Evolutionary conservation across 345 rosid genomes (phyloP).

Genomic region (Rhizophora apiculata): DNA sequence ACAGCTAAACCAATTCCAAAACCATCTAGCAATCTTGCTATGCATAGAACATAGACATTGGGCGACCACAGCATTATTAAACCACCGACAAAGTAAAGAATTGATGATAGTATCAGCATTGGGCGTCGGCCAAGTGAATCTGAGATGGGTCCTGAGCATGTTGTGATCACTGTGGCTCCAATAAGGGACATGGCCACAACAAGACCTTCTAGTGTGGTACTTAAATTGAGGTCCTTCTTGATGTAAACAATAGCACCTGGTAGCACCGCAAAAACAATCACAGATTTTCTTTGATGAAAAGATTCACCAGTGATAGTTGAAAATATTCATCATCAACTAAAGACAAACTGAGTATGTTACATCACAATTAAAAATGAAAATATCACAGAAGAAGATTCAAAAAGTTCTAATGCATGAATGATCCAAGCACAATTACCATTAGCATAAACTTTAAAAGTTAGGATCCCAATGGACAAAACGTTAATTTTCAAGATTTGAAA

Average conservation of each 20-base stretch:
- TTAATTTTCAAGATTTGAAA: neutral
- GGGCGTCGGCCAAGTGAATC: constrained; percentile 97
- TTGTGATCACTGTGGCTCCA: constrained; percentile 85
- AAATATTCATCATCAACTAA: neutral
- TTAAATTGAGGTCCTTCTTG: constrained; percentile 61
- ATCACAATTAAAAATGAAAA: neutral
- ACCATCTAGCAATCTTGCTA: constrained; percentile 85
- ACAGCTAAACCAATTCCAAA: constrained; percentile 93
- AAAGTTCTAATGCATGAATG: neutral
- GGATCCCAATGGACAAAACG: neutral
- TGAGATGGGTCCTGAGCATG: constrained; percentile 90
- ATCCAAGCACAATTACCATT: neutral
- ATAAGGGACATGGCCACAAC: constrained; percentile 94
- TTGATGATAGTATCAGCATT: constrained; percentile 76
- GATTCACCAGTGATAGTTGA: neutral
- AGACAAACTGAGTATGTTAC: neutral
- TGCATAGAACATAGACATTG: constrained; percentile 69
- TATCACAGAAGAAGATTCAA: no score
- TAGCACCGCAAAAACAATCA: constrained; percentile 15
- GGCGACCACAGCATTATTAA: constrained; percentile 95
- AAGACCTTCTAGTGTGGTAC: constrained; percentile 74
- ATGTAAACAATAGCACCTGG: constrained; percentile 86
- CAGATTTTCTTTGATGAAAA: constrained; percentile 9
- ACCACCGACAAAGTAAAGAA: constrained; percentile 77
- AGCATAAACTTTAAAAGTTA: neutral